A percentile compares a stretch with the other conserved stretches of the same genome.
These are phyloP conservation scores for Heliosperma pusillum DNA, from an alignment of 148 eudicot species.

Conservation along the genomic window DNA sequence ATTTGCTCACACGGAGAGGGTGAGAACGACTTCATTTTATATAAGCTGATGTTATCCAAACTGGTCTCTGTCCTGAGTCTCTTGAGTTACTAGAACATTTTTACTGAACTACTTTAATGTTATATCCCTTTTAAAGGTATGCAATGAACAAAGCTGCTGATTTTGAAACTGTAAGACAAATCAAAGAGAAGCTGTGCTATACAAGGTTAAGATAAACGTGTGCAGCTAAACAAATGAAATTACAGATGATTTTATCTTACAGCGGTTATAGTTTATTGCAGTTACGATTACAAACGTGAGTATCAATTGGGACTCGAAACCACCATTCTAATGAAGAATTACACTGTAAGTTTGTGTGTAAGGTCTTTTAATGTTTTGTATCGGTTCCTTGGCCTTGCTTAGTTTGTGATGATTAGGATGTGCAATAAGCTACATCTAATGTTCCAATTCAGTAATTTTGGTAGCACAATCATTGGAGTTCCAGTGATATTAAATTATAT, in stretches of 20 bases:
- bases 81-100: background rate
- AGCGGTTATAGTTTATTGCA: slow-evolving; percentile 34
- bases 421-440: slow-evolving; percentile 8
- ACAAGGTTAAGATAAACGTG: slow-evolving; percentile 51
- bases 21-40: slow-evolving; percentile 26
- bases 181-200: slow-evolving; percentile 97
- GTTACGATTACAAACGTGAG: slow-evolving; percentile 96
- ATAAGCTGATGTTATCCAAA: slow-evolving; percentile 10
- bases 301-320: slow-evolving; percentile 98
- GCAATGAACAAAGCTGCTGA: slow-evolving; percentile 91
- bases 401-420: slow-evolving; percentile 1
- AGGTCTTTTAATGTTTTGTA: background rate
- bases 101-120: slow-evolving; percentile 5
- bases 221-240: background rate
- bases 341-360: slow-evolving; percentile 62
- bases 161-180: slow-evolving; percentile 94
- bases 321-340: slow-evolving; percentile 91
- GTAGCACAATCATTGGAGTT: background rate
- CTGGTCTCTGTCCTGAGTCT: slow-evolving; percentile 15
- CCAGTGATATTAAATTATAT: background rate
- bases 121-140: slow-evolving; percentile 57
- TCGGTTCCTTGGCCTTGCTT: background rate
- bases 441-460: background rate
- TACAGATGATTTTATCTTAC: slow-evolving; percentile 18
- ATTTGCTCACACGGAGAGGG: slow-evolving; percentile 95